These are phyloP conservation scores for Teratosphaeriaceae sp. DNA, from an alignment of 2,329 filamentous ascomycete species.

Conservation along the genomic window DNA sequence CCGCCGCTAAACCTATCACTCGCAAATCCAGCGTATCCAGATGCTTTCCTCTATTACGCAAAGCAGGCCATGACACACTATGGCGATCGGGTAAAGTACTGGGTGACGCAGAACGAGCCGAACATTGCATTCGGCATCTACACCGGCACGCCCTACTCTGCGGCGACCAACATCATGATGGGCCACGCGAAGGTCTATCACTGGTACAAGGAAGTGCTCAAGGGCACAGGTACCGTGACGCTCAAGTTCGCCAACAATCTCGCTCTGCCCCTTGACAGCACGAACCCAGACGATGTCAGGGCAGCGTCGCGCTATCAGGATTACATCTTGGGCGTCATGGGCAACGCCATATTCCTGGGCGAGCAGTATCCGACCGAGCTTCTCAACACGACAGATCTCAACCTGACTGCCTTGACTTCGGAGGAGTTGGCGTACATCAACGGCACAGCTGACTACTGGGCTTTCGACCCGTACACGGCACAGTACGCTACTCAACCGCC, in stretches of 20 bases:
- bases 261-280: conserved; percentile 26
- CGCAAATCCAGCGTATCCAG: conserved; percentile 24
- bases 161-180: conserved; percentile 27
- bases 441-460: conserved; percentile 23
- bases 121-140: conserved; percentile 1
- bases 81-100: conserved; percentile 31
- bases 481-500: conserved; percentile 4
- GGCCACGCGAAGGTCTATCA: conserved; percentile 12
- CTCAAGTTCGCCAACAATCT: conserved; percentile 34
- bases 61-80: conserved; percentile 30
- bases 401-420: conserved; percentile 42
- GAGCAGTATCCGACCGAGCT: conserved; percentile 45
- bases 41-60: conserved; percentile 33
- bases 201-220: conserved; percentile 49
- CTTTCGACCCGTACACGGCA: conserved; percentile 27
- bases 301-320: conserved; percentile 40
- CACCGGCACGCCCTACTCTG: conserved; percentile 6
- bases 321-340: conserved; percentile 43
- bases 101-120: conserved; percentile 37
- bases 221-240: conserved; percentile 41
- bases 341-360: conserved; percentile 47
- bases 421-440: conserved; percentile 36
- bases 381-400: conserved; percentile 39
- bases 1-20: conserved; percentile 28
- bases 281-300: conserved; percentile 36